Base-by-base conservation (phyloP, 2,329 filamentous ascomycete species). In the Cordyceps cateniannulata region DNA sequence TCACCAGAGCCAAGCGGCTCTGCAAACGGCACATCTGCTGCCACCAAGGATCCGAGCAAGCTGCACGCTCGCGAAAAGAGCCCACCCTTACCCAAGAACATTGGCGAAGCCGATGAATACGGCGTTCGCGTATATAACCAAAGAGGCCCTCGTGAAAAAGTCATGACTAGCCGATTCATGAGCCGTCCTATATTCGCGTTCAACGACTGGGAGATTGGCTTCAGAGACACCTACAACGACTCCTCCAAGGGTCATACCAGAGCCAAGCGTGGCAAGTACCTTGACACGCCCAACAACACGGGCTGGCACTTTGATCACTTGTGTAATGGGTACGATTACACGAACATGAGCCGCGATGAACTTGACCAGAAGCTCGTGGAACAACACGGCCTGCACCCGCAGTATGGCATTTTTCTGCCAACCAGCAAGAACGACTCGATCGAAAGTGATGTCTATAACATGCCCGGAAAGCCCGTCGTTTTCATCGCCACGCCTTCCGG, bases 221-320 rank as follows among this genome's bases (percentile, higher is more conserved):
- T 84, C 69, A 77, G 81, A 24, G 83, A 85, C 66, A 83, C 81
- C 4, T 78, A 78, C 63, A 85, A 85, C 62, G 81, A 83, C 65
- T 77, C 79, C 32, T 76, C 76, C 62, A 80, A 81, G 61, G 80
- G 80, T 24, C 80, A 81, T 51, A 83, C 78, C 38, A 77, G 76
- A 64, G 76, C 77, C 16, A 79, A 80, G 63, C 76, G 82, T 54
- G 81, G 81, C 66, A 80, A 78, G 67, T 85, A 79, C 65, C 73
- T 83, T 51, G 76, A 80, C 63, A 78, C 75, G 29, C 81, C 83
- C 42, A 82, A 84, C 67, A 79, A 78, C 49, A 79, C 78, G 61
- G 77, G 76, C 60, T 74, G 82, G 69, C 81, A 84, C 66, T 73
- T 81, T 63, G 83, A 86, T 65, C 79, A 80, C 62, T 79, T 78